phyloP scores from a whole-genome alignment of 2,329 filamentous ascomycete species.

The Colletotrichum magnum region DNA sequence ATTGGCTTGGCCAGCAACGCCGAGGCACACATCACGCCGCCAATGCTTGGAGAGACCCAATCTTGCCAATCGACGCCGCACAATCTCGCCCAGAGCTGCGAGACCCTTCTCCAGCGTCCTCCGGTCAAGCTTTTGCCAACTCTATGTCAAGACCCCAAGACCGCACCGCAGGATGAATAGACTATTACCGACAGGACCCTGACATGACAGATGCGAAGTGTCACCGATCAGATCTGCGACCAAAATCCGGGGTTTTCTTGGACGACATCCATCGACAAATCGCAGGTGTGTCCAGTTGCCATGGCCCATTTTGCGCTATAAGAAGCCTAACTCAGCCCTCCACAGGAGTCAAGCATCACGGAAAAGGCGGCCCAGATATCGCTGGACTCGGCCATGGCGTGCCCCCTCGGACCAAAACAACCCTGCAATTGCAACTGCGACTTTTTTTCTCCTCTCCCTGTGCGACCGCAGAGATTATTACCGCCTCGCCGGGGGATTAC shows the following conservation, averaged over 20 bases:
- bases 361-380: conserved; percentile 12
- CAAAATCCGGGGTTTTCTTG: conserved; percentile 27
- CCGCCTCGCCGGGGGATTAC: conserved; percentile 30
- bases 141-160: conserved; percentile 28
- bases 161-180: neutral
- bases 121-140: conserved; percentile 40
- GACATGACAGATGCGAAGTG: conserved; percentile 13
- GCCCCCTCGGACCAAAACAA: neutral
- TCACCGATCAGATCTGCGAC: conserved; percentile 24
- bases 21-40: conserved; percentile 28
- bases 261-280: conserved; percentile 17
- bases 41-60: conserved; percentile 36
- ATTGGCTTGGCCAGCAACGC: conserved; percentile 34
- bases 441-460: conserved; percentile 14
- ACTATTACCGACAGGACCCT: conserved; percentile 26
- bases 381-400: conserved; percentile 3
- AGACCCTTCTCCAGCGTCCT: conserved; percentile 6
- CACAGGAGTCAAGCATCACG: neutral
- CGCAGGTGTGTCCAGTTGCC: neutral
- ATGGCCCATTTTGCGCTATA: neutral
- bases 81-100: conserved; percentile 22
- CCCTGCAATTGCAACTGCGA: conserved; percentile 14
- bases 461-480: conserved; percentile 27
- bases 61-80: conserved; percentile 26
- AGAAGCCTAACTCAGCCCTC: neutral